Evolutionary conservation across 257 asterid genomes (phyloP).

Genomic region (Parsonsia alboflavescens): DNA sequence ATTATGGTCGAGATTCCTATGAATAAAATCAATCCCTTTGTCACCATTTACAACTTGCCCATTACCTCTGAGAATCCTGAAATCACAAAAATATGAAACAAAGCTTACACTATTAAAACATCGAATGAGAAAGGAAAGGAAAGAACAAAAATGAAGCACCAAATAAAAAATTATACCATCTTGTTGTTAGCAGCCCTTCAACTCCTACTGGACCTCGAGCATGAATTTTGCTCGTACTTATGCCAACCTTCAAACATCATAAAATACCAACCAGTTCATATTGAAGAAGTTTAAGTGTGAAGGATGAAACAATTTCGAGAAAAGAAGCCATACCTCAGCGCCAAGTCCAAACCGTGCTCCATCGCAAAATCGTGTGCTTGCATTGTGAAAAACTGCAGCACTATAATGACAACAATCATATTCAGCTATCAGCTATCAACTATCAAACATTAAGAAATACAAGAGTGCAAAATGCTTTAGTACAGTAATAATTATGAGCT

Average conservation of each 20-base stretch:
- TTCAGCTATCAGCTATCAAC: not conserved
- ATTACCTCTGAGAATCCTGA: conserved; percentile 58
- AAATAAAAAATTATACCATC: conserved; percentile 34
- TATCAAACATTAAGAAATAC: not conserved
- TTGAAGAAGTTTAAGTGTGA: not conserved
- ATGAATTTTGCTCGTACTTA: conserved; percentile 66
- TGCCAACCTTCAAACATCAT: conserved; percentile 42
- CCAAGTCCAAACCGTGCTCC: conserved; percentile 81
- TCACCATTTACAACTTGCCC: conserved; percentile 63
- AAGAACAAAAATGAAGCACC: not conserved
- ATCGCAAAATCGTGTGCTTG: conserved; percentile 72
- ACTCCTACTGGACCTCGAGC: conserved; percentile 80
- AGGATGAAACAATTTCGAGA: not conserved
- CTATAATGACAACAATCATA: conserved; percentile 23
- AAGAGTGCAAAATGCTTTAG: not conserved
- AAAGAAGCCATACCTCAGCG: conserved; percentile 40
- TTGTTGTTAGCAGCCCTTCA: conserved; percentile 60
- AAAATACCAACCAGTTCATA: not conserved
- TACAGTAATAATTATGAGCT: not conserved
- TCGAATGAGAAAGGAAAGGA: not conserved
- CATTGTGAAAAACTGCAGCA: conserved; percentile 68
- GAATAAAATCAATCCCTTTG: conserved; percentile 43
- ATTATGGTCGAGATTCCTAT: conserved; percentile 32
- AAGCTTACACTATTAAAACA: not conserved
- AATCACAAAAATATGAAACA: not conserved